Evolutionary conservation across 345 rosid species (phyloP), one percentile per base, ranked within the genome.

Genomic region (Eutrema japonicum): DNA sequence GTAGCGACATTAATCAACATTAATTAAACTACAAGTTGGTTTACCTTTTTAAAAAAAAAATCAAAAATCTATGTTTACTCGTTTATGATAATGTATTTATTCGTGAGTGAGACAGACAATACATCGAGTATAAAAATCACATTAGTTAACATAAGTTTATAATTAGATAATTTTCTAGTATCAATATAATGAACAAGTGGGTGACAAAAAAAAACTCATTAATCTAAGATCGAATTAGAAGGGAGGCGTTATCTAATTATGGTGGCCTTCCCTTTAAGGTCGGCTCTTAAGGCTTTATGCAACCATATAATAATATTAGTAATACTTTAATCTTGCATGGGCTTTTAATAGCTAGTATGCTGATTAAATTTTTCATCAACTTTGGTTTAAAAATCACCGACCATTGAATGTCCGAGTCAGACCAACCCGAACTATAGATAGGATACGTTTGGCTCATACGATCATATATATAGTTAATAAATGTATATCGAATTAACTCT

Each of bases 181-280:
- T 43, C 45, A 11, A 42, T 61, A 71, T 61, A 61, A 60, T 72
- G 54, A 14, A 61, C 55, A 22, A 72, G 76, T 72, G 76, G 76
- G n/a, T 72, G 29, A 72, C 5, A 62, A 52, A 62, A 62, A 18
- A 30, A 29, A 38, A 64, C 9, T 52, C 37, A 73, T 3, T 26
- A 64, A n/a, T 33, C 8, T 56, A 73, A 66, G 40, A 62, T 66
- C 35, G 43, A 73, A 14, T 12, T 56, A 49, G 7, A 49, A 32
- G 50, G 45, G 73, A 67, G 46, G 48, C 4, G 47, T 67, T 67
- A 74, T 50, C 73, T 41, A 38, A 50, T n/a, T 1, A 10, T 56
- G 73, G 67, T 74, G 73, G 67, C 30, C 46, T 74, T 58, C 12
- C 53, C 73, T 66, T 74, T 66, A 58, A 74, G 78, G 67, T 38